A percentile compares a stretch with the other conserved stretches of the same genome.
Conservation (phyloP, 1,284 basidiomycete species). For the Agroathelia rolfsii region DNA sequence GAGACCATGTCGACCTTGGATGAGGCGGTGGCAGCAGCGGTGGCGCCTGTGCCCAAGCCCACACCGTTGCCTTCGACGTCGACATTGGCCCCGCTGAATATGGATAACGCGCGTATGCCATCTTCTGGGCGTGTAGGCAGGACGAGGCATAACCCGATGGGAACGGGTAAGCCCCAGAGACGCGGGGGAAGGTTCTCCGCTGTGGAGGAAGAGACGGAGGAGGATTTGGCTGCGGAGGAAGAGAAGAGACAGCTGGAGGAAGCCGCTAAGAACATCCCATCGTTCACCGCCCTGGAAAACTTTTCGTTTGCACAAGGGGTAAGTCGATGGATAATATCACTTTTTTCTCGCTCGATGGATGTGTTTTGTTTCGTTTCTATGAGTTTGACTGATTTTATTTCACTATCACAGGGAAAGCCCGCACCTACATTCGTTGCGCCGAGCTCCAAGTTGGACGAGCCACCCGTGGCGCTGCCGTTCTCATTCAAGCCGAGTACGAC, state of each 20-base stretch:
- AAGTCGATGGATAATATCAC: conserved; percentile 19
- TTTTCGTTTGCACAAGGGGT: conserved; percentile 63
- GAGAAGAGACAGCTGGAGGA: conserved; percentile 39
- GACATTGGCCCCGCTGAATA: no score
- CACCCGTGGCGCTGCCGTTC: conserved; percentile 60
- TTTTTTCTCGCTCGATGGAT: not conserved
- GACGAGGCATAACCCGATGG: no score
- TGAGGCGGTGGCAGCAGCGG: conserved; percentile 12
- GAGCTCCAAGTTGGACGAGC: conserved; percentile 43
- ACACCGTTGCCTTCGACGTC: no score
- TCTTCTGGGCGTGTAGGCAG: conserved; percentile 62
- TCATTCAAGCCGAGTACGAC: conserved; percentile 35
- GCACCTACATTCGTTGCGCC: conserved; percentile 24
- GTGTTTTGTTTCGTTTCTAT: no score
- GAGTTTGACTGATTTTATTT: not conserved
- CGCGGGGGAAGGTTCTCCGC: conserved; percentile 54
- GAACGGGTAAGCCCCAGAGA: conserved; percentile 33
- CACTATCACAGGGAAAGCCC: no score
- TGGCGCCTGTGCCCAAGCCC: no score
- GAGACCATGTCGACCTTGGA: conserved; percentile 8
- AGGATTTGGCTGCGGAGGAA: conserved; percentile 14
- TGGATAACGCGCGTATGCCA: conserved; percentile 19
- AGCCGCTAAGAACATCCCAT: conserved; percentile 40
- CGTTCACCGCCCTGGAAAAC: conserved; percentile 49
- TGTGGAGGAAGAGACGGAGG: conserved; percentile 25